A percentile compares a stretch with the other conserved stretches of the same genome.
Evolutionary conservation across 164 flowering plant genomes (phyloP).

Genomic region (Cinnamomum micranthum): DNA sequence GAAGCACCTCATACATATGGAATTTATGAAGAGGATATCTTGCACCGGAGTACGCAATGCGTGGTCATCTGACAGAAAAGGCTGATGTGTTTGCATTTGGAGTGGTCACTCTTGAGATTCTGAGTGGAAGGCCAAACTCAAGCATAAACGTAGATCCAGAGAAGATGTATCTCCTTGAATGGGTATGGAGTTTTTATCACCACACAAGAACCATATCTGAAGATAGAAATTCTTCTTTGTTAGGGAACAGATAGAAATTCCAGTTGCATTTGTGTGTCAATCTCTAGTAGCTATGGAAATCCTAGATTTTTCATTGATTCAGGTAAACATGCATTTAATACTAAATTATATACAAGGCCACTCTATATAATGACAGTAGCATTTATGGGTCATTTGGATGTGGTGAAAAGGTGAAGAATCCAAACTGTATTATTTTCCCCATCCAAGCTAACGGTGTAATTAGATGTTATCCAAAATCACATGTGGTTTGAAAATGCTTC

Average conservation of each 20-base stretch:
- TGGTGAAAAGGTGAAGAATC: too few species aligned
- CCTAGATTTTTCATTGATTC: background rate
- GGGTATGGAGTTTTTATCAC: constrained; percentile 18
- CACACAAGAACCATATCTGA: background rate
- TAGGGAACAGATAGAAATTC: background rate
- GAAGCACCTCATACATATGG: background rate
- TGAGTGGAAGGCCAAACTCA: constrained; percentile 26
- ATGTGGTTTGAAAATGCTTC: too few species aligned
- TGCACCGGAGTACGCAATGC: constrained; percentile 33
- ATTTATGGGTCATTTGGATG: too few species aligned
- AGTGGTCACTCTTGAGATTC: constrained; percentile 24
- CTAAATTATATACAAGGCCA: too few species aligned
- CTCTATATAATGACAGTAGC: too few species aligned
- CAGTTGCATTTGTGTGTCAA: too few species aligned
- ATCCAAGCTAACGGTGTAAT: too few species aligned
- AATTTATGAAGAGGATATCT: constrained; percentile 15
- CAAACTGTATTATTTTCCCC: too few species aligned
- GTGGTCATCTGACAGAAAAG: constrained; percentile 32
- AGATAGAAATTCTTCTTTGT: background rate
- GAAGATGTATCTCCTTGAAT: constrained; percentile 27
- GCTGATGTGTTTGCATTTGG: constrained; percentile 33
- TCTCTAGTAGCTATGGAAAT: too few species aligned
- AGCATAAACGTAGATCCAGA: constrained; percentile 18
- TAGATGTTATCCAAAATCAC: too few species aligned
- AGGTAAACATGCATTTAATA: too few species aligned